Evolutionary conservation across 768 basidiomycete genomes (phyloP).

Genomic region (Tulasnella sp.): DNA sequence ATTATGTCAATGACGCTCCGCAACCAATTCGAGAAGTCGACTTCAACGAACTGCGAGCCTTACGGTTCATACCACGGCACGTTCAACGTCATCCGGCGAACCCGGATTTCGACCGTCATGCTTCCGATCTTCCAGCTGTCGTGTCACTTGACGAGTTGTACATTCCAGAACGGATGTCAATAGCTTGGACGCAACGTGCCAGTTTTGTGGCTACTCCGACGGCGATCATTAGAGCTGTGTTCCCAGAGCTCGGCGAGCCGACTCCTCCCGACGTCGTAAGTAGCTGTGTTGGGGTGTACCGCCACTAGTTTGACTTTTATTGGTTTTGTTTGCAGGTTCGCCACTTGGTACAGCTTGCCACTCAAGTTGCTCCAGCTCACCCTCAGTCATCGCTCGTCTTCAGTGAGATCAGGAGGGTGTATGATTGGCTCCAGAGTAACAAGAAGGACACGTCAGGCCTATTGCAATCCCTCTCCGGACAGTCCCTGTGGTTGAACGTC

Average conservation of each 20-base stretch:
- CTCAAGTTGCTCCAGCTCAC: neutral
- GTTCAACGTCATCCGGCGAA: neutral
- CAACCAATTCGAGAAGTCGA: neutral
- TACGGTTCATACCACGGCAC: neutral
- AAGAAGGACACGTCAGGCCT: neutral
- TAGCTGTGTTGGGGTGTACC: neutral
- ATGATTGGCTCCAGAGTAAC: neutral
- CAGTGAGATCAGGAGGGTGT: neutral
- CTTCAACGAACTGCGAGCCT: neutral
- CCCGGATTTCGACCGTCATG: neutral
- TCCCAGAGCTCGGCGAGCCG: neutral
- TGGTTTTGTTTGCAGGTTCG: neutral
- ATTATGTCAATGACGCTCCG: neutral
- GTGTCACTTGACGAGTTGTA: neutral
- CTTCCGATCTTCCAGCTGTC: neutral
- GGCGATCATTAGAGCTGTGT: neutral
- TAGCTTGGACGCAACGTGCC: slow-evolving; percentile 4
- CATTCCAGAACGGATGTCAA: neutral
- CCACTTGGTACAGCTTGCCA: neutral
- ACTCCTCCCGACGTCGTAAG: neutral
- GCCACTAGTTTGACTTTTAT: neutral
- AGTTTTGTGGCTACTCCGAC: neutral
- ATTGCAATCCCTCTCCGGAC: neutral
- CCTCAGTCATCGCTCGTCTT: neutral
- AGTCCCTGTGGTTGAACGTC: neutral